Percentiles rank a stretch among this genome's conserved stretches.
Conservation (phyloP, 1,284 basidiomycete species). For the Pterulicium gracile region DNA sequence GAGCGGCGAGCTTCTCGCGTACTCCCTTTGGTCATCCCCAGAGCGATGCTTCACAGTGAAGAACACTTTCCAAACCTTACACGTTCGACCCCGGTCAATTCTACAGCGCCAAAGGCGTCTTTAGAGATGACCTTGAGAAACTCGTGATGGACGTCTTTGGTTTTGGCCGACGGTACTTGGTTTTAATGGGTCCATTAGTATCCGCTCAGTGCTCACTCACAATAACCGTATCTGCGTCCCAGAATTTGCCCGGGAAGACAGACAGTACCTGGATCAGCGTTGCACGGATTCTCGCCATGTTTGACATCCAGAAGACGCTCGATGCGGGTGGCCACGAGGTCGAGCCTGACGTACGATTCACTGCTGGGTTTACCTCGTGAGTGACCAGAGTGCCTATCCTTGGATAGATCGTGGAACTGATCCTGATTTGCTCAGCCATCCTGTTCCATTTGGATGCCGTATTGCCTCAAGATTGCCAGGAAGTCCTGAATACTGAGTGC, state of each 20-base stretch:
- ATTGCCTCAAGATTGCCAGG: no score
- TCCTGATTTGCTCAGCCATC: no score
- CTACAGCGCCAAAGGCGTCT: not conserved
- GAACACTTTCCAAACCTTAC: conserved; percentile 8
- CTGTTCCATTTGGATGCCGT: no score
- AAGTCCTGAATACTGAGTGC: no score
- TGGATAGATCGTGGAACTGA: no score
- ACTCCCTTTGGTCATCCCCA: no score
- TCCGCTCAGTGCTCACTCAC: not conserved
- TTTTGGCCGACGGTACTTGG: not conserved
- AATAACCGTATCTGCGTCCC: no score
- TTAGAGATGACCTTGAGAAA: not conserved
- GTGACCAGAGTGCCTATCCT: no score
- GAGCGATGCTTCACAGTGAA: no score
- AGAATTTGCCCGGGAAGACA: not conserved
- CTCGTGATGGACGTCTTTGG: not conserved
- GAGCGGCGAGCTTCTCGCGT: no score
- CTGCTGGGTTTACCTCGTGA: not conserved
- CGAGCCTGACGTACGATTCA: not conserved
- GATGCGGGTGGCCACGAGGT: not conserved
- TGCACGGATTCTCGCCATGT: not conserved
- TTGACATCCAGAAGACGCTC: not conserved
- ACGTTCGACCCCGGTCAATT: conserved; percentile 9
- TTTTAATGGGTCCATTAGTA: not conserved
- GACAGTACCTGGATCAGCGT: not conserved